Conservation (phyloP, 2,329 filamentous ascomycete species). For the Fusarium burgessii region DNA sequence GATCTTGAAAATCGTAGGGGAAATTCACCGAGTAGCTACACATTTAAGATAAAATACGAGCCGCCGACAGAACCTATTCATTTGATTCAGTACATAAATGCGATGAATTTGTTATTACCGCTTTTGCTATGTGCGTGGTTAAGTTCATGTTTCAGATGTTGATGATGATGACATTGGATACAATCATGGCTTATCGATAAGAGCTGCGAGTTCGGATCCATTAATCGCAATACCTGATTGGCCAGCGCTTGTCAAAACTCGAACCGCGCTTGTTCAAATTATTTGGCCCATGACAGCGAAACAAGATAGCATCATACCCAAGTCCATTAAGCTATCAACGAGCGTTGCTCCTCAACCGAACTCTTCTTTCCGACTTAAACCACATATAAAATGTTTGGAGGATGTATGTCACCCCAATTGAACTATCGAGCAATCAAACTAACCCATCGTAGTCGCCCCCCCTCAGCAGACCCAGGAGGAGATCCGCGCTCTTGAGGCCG, state of each 20-base stretch:
- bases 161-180: conserved; percentile 12
- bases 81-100: background rate
- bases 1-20: background rate
- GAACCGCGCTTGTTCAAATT: conserved; percentile 38
- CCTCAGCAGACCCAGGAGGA: conserved; percentile 77
- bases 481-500: conserved; percentile 75
- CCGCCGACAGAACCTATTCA: background rate
- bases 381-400: conserved; percentile 69
- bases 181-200: conserved; percentile 37
- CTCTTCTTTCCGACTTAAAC: background rate
- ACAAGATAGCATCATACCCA: conserved; percentile 46
- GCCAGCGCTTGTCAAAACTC: conserved; percentile 21
- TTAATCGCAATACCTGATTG: conserved; percentile 12
- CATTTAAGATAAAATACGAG: too few species aligned
- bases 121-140: too few species aligned
- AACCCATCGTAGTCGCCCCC: conserved; percentile 66
- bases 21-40: background rate
- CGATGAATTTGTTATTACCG: background rate
- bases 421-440: conserved; percentile 21
- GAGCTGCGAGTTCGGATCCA: conserved; percentile 52
- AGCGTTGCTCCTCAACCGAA: conserved; percentile 12
- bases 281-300: conserved; percentile 36
- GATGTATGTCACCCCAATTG: conserved; percentile 60
- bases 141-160: background rate
- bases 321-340: conserved; percentile 13